phyloP scores from a whole-genome alignment of 176 grass and related monocot species.

The Aegilops sharonensis region DNA sequence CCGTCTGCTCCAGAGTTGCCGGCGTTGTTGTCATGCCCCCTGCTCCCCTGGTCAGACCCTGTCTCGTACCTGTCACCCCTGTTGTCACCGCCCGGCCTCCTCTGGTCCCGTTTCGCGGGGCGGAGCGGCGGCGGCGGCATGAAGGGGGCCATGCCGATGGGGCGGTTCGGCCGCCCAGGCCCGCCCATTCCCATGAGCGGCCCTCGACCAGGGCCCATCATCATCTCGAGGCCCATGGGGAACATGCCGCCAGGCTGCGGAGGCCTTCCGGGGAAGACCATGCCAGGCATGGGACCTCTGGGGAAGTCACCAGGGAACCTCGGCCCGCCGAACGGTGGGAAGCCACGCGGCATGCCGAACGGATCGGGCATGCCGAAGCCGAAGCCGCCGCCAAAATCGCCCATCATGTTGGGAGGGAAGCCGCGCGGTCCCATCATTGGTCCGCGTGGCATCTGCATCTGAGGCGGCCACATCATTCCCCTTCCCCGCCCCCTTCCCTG shows the following conservation, averaged over 20 bases:
- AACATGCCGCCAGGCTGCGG: conserved; percentile 56
- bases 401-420: conserved; percentile 89
- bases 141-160: conserved; percentile 71
- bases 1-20: conserved; percentile 50
- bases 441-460: conserved; percentile 62
- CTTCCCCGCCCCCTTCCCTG: conserved; percentile 73
- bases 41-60: conserved; percentile 63
- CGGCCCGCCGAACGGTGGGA: conserved; percentile 76
- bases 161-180: conserved; percentile 68
- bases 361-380: conserved; percentile 79
- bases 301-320: conserved; percentile 73
- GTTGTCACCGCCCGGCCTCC: conserved; percentile 58
- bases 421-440: conserved; percentile 66
- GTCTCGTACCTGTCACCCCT: conserved; percentile 52
- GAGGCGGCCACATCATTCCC: conserved; percentile 84
- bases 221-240: conserved; percentile 74
- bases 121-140: conserved; percentile 48
- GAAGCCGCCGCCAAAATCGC: conserved; percentile 51
- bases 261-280: conserved; percentile 76
- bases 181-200: conserved; percentile 71
- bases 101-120: conserved; percentile 56
- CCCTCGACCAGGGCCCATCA: conserved; percentile 75
- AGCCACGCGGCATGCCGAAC: conserved; percentile 71
- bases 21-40: conserved; percentile 48
- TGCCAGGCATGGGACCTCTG: conserved; percentile 66